phyloP scores from a whole-genome alignment of 164 flowering plant genomes.

The Nelumbo lutea region DNA sequence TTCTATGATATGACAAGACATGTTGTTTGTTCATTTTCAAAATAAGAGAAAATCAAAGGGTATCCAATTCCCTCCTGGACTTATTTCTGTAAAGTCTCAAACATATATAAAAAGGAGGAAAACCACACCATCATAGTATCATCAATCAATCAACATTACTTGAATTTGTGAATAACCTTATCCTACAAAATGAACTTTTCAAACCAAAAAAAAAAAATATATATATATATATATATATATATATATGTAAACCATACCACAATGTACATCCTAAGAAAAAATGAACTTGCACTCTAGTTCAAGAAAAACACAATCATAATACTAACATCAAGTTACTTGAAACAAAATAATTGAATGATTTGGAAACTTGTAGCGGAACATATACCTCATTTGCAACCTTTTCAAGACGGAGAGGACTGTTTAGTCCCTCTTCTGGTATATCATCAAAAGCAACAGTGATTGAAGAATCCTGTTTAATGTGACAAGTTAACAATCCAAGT shows the following conservation, averaged over 20 bases:
- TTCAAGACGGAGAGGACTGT: slow-evolving; percentile 81
- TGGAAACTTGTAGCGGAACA: background rate
- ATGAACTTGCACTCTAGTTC: background rate
- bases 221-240: too few species aligned
- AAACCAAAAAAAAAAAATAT: background rate
- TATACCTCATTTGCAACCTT: slow-evolving; percentile 95
- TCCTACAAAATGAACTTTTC: background rate
- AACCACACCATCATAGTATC: background rate
- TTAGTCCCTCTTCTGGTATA: slow-evolving; percentile 92
- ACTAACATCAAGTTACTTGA: background rate
- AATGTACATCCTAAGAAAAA: background rate
- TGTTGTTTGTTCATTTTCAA: too few species aligned
- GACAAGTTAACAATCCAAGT: slow-evolving; percentile 5
- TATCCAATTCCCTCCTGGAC: too few species aligned
- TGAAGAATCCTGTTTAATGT: slow-evolving; percentile 65
- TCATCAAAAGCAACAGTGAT: slow-evolving; percentile 96
- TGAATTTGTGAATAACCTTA: background rate
- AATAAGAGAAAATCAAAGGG: too few species aligned
- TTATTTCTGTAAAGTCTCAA: background rate
- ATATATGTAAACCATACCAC: background rate
- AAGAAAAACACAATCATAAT: background rate
- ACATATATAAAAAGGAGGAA: background rate
- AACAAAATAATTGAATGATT: background rate
- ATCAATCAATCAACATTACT: background rate
- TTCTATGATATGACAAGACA: too few species aligned